Conservation (phyloP, 2,329 filamentous ascomycete genomes). For the Rhynchosporium secalis region DNA sequence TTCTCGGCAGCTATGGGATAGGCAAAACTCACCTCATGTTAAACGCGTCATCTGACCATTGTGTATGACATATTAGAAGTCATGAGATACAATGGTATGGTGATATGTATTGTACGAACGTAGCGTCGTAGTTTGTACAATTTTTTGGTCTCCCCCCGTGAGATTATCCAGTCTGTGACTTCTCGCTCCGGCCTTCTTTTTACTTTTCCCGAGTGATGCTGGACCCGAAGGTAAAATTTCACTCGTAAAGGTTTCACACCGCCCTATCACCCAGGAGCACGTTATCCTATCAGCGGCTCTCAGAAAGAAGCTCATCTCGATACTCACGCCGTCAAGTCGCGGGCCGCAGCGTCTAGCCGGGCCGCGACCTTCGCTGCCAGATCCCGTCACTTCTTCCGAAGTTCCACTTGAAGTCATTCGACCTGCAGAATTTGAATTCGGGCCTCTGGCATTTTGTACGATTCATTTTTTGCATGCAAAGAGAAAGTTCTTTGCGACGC, state of each 20-base stretch:
- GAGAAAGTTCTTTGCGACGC: neutral
- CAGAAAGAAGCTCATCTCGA: neutral
- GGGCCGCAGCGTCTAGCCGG: neutral
- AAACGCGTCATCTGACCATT: no score
- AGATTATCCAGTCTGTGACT: neutral
- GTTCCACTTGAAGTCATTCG: neutral
- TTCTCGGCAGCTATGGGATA: no score
- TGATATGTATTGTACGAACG: no score
- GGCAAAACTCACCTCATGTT: no score
- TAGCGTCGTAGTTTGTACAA: no score
- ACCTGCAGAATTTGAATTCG: neutral
- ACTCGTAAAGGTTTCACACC: neutral
- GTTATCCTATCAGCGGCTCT: neutral
- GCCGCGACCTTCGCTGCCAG: neutral
- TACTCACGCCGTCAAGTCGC: neutral
- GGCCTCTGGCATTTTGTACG: neutral
- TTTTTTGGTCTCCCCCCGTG: no score
- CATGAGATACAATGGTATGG: no score
- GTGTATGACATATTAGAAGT: no score
- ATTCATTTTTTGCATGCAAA: neutral
- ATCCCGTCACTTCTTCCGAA: constrained; percentile 2
- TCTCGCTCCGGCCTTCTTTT: neutral
- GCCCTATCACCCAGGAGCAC: neutral
- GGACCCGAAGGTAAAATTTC: neutral
- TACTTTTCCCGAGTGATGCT: neutral